Conservation (phyloP, 352 stramenopile species). For the Phytopythium mirpurense region DNA sequence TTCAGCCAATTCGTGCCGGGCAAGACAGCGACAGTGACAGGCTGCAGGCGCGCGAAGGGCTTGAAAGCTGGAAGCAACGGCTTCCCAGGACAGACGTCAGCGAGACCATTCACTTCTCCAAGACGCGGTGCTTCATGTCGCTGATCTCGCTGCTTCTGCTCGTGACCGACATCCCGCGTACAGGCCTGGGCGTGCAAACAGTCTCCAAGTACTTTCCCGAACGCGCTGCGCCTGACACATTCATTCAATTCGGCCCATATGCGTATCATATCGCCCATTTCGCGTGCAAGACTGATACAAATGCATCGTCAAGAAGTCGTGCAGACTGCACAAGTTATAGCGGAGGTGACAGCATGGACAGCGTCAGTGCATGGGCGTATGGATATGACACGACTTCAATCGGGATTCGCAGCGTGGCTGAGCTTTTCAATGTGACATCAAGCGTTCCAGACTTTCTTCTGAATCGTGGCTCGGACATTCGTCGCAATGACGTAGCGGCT, state of each 20-base stretch:
- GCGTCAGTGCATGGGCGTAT: slow-evolving; percentile 24
- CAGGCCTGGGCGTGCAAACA: slow-evolving; percentile 25
- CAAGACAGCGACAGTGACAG: background rate
- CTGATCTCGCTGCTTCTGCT: slow-evolving; percentile 30
- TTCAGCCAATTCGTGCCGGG: background rate
- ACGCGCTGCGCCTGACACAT: slow-evolving; percentile 17
- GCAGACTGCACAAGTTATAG: background rate
- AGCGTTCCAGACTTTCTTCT: slow-evolving; percentile 24
- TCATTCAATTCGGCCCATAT: slow-evolving; percentile 37
- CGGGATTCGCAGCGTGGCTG: slow-evolving; percentile 15
- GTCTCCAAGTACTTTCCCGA: slow-evolving; percentile 20
- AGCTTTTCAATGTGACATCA: slow-evolving; percentile 19
- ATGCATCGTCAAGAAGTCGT: slow-evolving; percentile 1
- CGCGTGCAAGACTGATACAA: background rate
- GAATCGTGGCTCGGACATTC: slow-evolving; percentile 10
- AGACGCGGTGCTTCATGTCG: slow-evolving; percentile 26
- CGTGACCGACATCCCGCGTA: slow-evolving; percentile 47
- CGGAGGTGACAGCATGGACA: slow-evolving; percentile 3
- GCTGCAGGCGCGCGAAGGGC: background rate
- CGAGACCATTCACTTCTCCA: slow-evolving; percentile 19
- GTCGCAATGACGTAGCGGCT: slow-evolving; percentile 1
- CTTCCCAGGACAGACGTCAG: slow-evolving; percentile 22
- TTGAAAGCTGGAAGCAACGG: background rate
- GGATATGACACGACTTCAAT: slow-evolving; percentile 33
- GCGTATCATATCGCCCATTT: slow-evolving; percentile 38